Conservation (phyloP, 73 alveolate genomes). For the Paramecium sexaurelia region DNA sequence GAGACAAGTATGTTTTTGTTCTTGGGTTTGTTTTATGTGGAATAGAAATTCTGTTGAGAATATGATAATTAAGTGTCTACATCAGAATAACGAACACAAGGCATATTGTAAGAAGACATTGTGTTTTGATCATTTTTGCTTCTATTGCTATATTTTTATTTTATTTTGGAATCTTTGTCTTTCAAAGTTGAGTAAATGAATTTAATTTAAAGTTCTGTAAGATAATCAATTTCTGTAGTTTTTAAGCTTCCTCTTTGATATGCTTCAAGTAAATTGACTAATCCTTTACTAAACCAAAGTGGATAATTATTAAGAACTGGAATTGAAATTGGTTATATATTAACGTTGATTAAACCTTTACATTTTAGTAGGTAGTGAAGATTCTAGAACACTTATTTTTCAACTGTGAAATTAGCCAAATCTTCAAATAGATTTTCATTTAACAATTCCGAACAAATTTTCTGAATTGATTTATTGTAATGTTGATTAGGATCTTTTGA, state of each 20-base stretch:
- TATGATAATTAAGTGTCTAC: not conserved
- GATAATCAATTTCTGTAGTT: not conserved
- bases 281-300: conserved; percentile 3
- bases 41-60: not conserved
- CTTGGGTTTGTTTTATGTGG: not conserved
- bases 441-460: not conserved
- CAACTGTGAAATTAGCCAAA: not conserved
- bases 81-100: not conserved
- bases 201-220: not conserved
- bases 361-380: not conserved
- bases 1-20: not conserved
- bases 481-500: not conserved
- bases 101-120: not conserved
- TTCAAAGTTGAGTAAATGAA: not conserved
- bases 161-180: not conserved
- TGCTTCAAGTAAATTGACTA: not conserved
- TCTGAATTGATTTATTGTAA: not conserved
- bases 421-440: not conserved
- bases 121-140: not conserved
- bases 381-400: not conserved
- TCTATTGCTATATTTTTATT: not conserved
- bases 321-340: not conserved
- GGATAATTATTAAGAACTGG: not conserved
- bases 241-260: not conserved
- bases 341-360: not conserved